phyloP scores from a whole-genome alignment of 306 rosid genomes.

The Dalbergia oliveri region DNA sequence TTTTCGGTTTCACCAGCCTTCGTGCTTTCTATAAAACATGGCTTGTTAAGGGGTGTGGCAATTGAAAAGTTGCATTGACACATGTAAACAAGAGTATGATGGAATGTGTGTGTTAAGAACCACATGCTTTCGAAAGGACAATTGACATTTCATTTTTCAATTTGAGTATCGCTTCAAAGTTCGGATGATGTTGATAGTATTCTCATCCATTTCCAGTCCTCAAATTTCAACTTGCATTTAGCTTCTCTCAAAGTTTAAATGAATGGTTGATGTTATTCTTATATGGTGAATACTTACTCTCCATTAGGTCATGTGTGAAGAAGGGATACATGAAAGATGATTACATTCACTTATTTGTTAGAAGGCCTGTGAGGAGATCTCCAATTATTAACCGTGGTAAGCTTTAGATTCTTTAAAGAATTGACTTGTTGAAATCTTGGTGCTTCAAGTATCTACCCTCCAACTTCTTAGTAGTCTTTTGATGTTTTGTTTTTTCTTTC shows the following conservation, averaged over 20 bases:
- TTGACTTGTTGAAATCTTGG: slow-evolving; percentile 15
- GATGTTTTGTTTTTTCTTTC: slow-evolving; percentile 13
- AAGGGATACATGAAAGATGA: slow-evolving; percentile 98
- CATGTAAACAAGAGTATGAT: not conserved
- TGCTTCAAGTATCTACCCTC: slow-evolving; percentile 21
- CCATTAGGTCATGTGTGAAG: slow-evolving; percentile 85
- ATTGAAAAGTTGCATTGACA: not conserved
- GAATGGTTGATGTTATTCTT: slow-evolving; percentile 17
- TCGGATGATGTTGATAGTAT: not conserved
- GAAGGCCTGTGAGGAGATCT: slow-evolving; percentile 90
- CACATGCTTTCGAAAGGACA: slow-evolving; percentile 9
- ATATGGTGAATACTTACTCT: slow-evolving; percentile 33
- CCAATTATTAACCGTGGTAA: slow-evolving; percentile 95
- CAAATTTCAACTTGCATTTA: slow-evolving; percentile 10
- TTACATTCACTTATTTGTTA: slow-evolving; percentile 81
- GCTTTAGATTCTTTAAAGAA: slow-evolving; percentile 36
- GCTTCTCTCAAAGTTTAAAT: slow-evolving; percentile 24
- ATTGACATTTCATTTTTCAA: not conserved
- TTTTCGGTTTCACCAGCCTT: not conserved
- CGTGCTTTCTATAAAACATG: not conserved
- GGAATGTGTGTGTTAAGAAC: slow-evolving; percentile 21
- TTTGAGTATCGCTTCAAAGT: not conserved
- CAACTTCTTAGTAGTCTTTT: slow-evolving; percentile 27
- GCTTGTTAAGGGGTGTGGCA: slow-evolving; percentile 2
- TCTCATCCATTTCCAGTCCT: not conserved